Evolutionary conservation across 1,139 yeast species (phyloP).

Genomic region (Pichiaceae sp.): DNA sequence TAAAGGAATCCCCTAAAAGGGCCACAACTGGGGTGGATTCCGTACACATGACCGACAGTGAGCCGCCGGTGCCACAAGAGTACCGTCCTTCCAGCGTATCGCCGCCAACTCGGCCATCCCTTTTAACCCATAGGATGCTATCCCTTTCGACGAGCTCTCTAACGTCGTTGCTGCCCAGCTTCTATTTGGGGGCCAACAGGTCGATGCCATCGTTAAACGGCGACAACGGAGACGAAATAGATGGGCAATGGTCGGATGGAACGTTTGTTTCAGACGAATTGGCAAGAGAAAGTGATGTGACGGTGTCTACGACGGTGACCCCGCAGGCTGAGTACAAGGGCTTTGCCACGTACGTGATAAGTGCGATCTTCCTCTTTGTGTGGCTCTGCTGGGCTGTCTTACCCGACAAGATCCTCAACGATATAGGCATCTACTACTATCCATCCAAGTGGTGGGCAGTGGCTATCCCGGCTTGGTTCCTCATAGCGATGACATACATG

Average conservation of each 20-base stretch:
- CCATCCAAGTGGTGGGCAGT: conserved; percentile 88
- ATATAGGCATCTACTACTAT: conserved; percentile 57
- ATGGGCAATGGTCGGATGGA: conserved; percentile 6
- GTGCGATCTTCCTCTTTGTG: conserved; percentile 38
- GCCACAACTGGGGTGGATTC: too few relatives aligned
- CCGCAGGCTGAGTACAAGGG: conserved; percentile 78
- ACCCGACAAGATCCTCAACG: conserved; percentile 44
- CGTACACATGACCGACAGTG: too few relatives aligned
- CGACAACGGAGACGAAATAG: too few relatives aligned
- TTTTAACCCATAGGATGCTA: conserved; percentile 12
- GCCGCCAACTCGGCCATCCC: background rate
- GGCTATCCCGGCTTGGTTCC: conserved; percentile 61
- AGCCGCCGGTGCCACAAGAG: too few relatives aligned
- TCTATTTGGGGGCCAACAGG: conserved; percentile 17
- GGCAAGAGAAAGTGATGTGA: conserved; percentile 71
- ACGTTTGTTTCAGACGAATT: conserved; percentile 35
- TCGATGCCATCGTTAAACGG: conserved; percentile 15
- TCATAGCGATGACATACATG: conserved; percentile 62
- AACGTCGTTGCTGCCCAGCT: conserved; percentile 20
- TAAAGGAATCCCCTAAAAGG: too few relatives aligned
- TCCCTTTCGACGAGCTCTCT: conserved; percentile 22
- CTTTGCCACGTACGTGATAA: conserved; percentile 63
- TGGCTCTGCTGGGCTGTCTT: conserved; percentile 66
- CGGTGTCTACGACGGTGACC: conserved; percentile 55
- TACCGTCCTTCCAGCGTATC: too few relatives aligned